Base-by-base conservation (phyloP, 2,329 filamentous ascomycete species). In the Fusarium burgessii region DNA sequence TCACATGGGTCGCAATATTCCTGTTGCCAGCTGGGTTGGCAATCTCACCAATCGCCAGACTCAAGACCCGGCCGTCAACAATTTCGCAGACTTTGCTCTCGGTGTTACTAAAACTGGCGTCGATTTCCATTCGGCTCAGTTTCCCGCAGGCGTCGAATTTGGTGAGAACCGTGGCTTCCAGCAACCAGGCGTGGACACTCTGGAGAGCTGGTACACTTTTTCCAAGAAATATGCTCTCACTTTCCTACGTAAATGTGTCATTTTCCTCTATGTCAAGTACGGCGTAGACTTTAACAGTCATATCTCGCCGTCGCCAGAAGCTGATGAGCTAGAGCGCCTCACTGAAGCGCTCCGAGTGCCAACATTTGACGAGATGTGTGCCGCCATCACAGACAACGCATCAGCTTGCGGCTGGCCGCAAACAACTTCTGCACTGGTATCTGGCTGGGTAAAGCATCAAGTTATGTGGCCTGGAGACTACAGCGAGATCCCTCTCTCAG, bases 181-280 rank as follows among this genome's bases (percentile, higher is more conserved):
- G 56, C 88, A 90, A 74, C 83, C 85, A 11, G 85, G 84, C 14
- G 81, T 91, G 49, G 81, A 88, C 60, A 85, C 82, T 54, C 76
- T 90, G 36, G 83, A 85, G 57, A 85, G 84, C 35, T 88, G 88
- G 79, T 88, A 90, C 74, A 80, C 81, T 12, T 89, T 91, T 73
- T 87, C 93, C 27, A 89, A 91, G 68, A 94, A 92, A 76, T 99
- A 98, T 77, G 94, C 94, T 7, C 85, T 98, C n/a, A 87, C 90
- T 0, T 99, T 98, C 83, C 84, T 99, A 41, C 92, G 96, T 65
- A 99, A 99, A 82, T 87, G 88, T 11, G 87, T 90, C 46, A 88
- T 99, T 50, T 88, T 98, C 40, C 88, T 98, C 70, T 91, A 98
- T 78, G 91, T 97, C 66, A 92, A 93, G 74, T 94, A 93, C 77